Base-by-base conservation (phyloP, 2,329 filamentous ascomycete genomes). In the Uncinocarpus reesii region DNA sequence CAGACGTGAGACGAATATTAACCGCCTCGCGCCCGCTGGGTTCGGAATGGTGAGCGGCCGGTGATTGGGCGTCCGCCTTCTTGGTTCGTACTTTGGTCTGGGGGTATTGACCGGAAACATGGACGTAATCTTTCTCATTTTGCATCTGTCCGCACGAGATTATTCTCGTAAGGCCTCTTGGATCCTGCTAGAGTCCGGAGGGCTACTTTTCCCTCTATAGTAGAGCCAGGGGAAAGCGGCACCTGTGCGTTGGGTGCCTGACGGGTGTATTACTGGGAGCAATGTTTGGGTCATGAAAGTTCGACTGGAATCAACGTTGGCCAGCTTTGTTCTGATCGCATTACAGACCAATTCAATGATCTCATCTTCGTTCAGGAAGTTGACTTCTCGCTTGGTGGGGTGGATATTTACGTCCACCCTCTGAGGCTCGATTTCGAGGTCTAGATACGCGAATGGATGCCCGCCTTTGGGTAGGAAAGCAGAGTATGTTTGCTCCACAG, bases 401-500 rank as follows among this genome's bases (percentile, higher is more conserved):
- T 98, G 92, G 0, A 98, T 84, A 57, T 98, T 98, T 61, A 98
- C 93, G 64, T 98, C 92, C 3, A 98, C 87, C 46, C 90, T 77
- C 21, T 84, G 80, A 1, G 92, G 90, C 57, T 96, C 89, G 49
- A 98, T 94, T 51, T 95, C 85, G 2, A 98, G 75, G 60, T 83
- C 92, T 21, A 98, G 74, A 61, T 98, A 98, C 49, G 90, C 74
- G 62, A 96, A 98, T 0, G 92, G 92, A 61, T 95, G 92, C 1
- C 88, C 87, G 28, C 86, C 87, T 66, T 96, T 98, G 0, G 92
- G 92, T 3, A 98, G 70, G 55, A 95, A 96, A 1, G 77, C 72
- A 7, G 83, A 76, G 63, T 96, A 98, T 0, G 84, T 88, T 60
- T 95, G 87, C 65, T 98, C 92, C 2, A 98, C 66, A 1, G 86